Percentiles rank a stretch among this genome's conserved stretches.
phyloP scores from a whole-genome alignment of 371 early-diverging fungal genomes.

The Dichotomocladium elegans region DNA sequence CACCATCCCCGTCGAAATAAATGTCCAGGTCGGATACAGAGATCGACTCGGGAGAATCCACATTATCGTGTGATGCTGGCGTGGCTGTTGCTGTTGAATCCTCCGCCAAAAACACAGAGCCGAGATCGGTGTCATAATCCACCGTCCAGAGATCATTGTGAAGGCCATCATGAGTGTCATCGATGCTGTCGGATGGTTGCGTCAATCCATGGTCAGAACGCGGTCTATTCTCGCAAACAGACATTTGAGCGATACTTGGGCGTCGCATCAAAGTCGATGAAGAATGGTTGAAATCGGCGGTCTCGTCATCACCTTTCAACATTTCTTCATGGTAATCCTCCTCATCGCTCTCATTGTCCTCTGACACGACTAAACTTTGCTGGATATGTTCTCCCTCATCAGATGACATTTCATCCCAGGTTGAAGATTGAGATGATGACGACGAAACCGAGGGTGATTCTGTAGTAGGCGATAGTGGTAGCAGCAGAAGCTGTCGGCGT shows the following conservation, averaged over 20 bases:
- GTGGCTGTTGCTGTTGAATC: slow-evolving; percentile 15
- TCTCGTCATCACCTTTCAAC: slow-evolving; percentile 44
- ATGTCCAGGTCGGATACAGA: slow-evolving; percentile 45
- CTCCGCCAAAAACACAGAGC: slow-evolving; percentile 27
- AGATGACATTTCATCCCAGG: no score
- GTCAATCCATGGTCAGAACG: no score
- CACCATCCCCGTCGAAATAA: slow-evolving; percentile 27
- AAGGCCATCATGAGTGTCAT: slow-evolving; percentile 13
- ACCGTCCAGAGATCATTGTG: slow-evolving; percentile 40
- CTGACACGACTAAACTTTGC: no score
- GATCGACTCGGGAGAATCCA: slow-evolving; percentile 45
- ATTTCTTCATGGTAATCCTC: slow-evolving; percentile 59
- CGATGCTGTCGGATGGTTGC: neutral
- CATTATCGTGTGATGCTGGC: slow-evolving; percentile 23
- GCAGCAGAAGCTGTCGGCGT: no score
- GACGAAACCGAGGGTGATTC: neutral
- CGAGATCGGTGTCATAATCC: slow-evolving; percentile 37
- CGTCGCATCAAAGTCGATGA: slow-evolving; percentile 7
- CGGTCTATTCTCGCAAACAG: neutral
- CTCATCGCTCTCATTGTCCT: slow-evolving; percentile 46
- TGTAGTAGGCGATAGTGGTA: no score
- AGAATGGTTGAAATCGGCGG: slow-evolving; percentile 20
- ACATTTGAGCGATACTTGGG: slow-evolving; percentile 15
- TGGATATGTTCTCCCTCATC: no score
- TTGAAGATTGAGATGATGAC: neutral